Percentiles rank a stretch among this genome's conserved stretches.
Conservation (phyloP, 257 asterid genomes). For the Solanum virginianum region DNA sequence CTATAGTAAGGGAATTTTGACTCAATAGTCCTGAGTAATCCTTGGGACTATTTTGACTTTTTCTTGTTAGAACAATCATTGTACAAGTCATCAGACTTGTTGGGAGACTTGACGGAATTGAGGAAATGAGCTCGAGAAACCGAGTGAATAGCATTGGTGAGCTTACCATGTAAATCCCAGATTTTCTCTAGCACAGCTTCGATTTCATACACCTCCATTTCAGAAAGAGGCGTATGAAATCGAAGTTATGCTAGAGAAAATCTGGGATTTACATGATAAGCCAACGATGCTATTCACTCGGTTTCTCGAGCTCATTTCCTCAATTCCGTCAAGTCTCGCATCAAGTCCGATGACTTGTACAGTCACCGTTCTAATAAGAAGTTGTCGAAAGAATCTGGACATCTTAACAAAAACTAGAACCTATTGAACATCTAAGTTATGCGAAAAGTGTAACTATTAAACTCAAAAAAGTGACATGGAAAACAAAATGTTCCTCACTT, state of each 20-base stretch:
- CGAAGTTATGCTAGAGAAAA: too few relatives aligned
- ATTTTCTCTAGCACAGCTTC: conserved; percentile 80
- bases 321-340: background rate
- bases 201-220: conserved; percentile 67
- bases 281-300: too few relatives aligned
- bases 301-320: too few relatives aligned
- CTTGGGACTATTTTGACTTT: too few relatives aligned
- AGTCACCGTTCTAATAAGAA: conserved; percentile 24
- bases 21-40: too few relatives aligned
- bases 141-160: conserved; percentile 90
- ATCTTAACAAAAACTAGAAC: background rate
- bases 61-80: conserved; percentile 23
- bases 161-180: conserved; percentile 94
- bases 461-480: background rate
- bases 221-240: too few relatives aligned
- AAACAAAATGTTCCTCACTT: background rate
- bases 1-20: too few relatives aligned
- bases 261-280: too few relatives aligned
- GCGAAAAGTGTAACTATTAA: background rate
- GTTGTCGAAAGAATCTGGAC: background rate
- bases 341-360: conserved; percentile 24
- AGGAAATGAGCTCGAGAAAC: conserved; percentile 76
- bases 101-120: conserved; percentile 48
- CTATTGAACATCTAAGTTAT: background rate
- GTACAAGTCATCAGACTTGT: conserved; percentile 24